Percentiles rank a stretch among this genome's conserved stretches.
These are phyloP conservation scores for Thermoascus crustaceus DNA, from an alignment of 2,329 filamentous ascomycete species.

Conservation along the genomic window DNA sequence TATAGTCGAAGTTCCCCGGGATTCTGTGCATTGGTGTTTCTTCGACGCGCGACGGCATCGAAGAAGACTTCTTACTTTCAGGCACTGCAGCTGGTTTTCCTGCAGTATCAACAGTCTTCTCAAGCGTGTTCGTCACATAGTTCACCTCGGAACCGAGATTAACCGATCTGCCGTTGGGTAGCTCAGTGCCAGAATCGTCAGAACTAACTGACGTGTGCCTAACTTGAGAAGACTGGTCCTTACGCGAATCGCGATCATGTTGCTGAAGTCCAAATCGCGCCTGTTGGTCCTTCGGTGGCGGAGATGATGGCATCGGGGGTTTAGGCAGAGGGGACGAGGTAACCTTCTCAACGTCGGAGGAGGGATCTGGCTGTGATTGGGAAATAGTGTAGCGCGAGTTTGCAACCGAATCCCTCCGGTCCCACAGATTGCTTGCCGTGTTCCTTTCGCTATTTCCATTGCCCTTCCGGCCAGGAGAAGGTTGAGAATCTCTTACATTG, in stretches of 20 bases:
- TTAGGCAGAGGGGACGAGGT: constrained; percentile 12
- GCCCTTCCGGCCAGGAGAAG: constrained; percentile 17
- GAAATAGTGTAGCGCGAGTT: neutral
- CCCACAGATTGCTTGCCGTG: constrained; percentile 2
- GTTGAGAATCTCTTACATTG: constrained; percentile 31
- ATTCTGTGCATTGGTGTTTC: constrained; percentile 31
- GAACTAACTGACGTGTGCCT: constrained; percentile 8
- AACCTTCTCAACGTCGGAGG: constrained; percentile 8
- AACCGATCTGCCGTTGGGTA: constrained; percentile 1
- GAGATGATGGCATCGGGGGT: constrained; percentile 15
- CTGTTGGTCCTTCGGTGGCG: constrained; percentile 12
- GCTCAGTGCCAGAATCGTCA: constrained; percentile 5
- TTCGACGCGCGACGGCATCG: constrained; percentile 31
- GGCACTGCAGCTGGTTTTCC: constrained; percentile 4
- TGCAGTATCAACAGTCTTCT: neutral
- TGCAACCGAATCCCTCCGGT: neutral
- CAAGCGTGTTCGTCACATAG: neutral
- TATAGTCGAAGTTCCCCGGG: constrained; percentile 15
- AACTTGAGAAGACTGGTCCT: constrained; percentile 3
- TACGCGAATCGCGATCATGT: constrained; percentile 1
- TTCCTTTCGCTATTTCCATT: constrained; percentile 5
- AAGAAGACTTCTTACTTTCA: constrained; percentile 26
- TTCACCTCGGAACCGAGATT: constrained; percentile 8
- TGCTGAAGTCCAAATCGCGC: constrained; percentile 6
- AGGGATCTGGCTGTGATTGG: constrained; percentile 6